phyloP scores from a whole-genome alignment of 805 yeast genomes.

The Pichia nanzhaoensis region DNA sequence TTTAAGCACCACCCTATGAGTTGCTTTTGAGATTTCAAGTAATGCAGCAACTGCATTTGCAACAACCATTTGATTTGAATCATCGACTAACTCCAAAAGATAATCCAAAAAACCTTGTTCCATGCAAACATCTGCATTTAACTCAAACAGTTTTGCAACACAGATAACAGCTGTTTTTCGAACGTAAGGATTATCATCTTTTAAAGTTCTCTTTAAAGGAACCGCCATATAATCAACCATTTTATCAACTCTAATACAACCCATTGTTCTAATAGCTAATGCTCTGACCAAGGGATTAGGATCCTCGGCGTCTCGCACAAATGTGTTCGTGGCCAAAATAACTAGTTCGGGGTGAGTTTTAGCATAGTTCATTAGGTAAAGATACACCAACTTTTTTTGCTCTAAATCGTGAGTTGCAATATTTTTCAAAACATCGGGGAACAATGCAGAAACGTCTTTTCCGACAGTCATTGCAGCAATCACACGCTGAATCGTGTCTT shows the following conservation, averaged over 20 bases:
- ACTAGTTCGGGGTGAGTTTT: constrained; percentile 93
- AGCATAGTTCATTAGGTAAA: constrained; percentile 96
- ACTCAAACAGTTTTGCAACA: constrained; percentile 89
- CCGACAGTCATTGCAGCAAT: constrained; percentile 98
- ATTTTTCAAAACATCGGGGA: constrained; percentile 94
- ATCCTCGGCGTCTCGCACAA: constrained; percentile 91
- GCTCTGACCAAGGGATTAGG: constrained; percentile 95
- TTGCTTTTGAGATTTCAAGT: constrained; percentile 53
- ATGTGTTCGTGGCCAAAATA: constrained; percentile 93
- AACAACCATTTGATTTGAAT: constrained; percentile 93
- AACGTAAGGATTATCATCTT: constrained; percentile 94
- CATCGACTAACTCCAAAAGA: constrained; percentile 63
- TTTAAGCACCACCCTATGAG: constrained; percentile 26
- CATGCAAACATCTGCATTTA: constrained; percentile 70
- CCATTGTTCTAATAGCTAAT: constrained; percentile 97
- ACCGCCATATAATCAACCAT: constrained; percentile 92
- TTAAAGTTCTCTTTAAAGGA: constrained; percentile 77
- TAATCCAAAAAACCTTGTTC: constrained; percentile 80
- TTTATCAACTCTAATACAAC: constrained; percentile 91
- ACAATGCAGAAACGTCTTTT: constrained; percentile 88
- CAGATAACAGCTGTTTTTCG: constrained; percentile 96
- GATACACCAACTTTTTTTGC: constrained; percentile 91
- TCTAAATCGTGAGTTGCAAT: constrained; percentile 95
- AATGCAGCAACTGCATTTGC: constrained; percentile 88
- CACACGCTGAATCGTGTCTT: constrained; percentile 94